Conservation (phyloP, 805 yeast species). For the Torulaspora maleeae region DNA sequence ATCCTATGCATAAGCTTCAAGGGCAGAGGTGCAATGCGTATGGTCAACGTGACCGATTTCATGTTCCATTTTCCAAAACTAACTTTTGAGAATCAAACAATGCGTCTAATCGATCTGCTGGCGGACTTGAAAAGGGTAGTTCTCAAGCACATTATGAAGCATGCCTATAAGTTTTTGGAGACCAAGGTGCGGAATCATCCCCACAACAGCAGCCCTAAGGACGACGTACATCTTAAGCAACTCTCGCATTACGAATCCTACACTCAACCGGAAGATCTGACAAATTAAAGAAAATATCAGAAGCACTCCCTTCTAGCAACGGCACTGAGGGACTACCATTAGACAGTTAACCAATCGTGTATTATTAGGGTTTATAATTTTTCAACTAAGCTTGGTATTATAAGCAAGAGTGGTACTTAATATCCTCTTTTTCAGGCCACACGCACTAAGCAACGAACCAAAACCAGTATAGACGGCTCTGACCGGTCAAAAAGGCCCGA, state of each 20-base stretch:
- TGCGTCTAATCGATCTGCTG: conserved; percentile 69
- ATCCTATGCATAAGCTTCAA: conserved; percentile 67
- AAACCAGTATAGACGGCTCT: neutral
- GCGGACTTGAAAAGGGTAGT: conserved; percentile 57
- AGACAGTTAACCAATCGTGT: neutral
- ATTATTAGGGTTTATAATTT: neutral
- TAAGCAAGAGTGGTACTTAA: too few relatives aligned
- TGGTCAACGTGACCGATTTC: conserved; percentile 75
- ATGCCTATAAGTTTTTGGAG: conserved; percentile 73
- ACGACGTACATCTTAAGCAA: conserved; percentile 7
- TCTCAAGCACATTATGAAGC: conserved; percentile 53
- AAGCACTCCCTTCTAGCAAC: too few relatives aligned
- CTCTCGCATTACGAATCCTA: conserved; percentile 9
- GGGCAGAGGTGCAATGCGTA: conserved; percentile 63
- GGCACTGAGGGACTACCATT: too few relatives aligned
- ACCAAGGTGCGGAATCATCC: conserved; percentile 51
- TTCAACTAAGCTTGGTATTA: neutral
- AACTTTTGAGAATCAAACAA: conserved; percentile 54
- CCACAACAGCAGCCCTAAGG: neutral
- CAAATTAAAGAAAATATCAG: neutral
- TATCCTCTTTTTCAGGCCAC: neutral
- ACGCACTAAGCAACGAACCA: neutral
- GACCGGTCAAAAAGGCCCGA: neutral
- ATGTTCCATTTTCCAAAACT: conserved; percentile 60
- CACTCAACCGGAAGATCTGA: conserved; percentile 6